Conservation (phyloP, 2,329 filamentous ascomycete genomes). For the Didymosphaeria variabile region DNA sequence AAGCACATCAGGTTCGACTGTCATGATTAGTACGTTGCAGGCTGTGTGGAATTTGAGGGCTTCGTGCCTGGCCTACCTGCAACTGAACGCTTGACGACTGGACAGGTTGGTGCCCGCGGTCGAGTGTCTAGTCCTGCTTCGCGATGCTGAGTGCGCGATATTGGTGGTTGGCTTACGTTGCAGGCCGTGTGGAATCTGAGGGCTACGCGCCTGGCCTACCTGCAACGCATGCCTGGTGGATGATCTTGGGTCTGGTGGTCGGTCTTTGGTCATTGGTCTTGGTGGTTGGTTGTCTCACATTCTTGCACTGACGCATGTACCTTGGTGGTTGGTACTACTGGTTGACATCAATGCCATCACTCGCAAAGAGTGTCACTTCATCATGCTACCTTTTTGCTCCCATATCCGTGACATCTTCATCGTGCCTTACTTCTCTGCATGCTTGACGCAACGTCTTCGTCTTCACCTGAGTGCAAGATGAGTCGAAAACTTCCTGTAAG, state of each 20-base stretch:
- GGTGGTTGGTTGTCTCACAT: neutral
- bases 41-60: constrained; percentile 8
- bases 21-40: constrained; percentile 4
- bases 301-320: neutral
- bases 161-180: neutral
- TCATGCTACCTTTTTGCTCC: neutral
- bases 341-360: neutral
- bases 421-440: neutral
- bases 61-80: constrained; percentile 7
- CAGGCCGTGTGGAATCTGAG: too few relatives aligned
- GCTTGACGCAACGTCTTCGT: neutral
- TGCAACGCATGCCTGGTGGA: neutral
- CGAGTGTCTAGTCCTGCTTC: constrained; percentile 2
- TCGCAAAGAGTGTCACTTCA: constrained; percentile 6
- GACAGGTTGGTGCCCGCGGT: neutral
- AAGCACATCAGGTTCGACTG: constrained; percentile 8
- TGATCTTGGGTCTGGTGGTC: neutral
- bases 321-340: neutral
- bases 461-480: neutral
- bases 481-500: too few relatives aligned
- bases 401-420: neutral
- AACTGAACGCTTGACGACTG: neutral
- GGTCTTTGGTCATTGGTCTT: neutral
- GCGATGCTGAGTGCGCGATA: constrained; percentile 2
- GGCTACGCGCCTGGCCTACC: too few relatives aligned